Percentiles rank a stretch among this genome's conserved stretches.
phyloP scores from a whole-genome alignment of 306 rosid genomes.

The Styphnolobium japonicum region DNA sequence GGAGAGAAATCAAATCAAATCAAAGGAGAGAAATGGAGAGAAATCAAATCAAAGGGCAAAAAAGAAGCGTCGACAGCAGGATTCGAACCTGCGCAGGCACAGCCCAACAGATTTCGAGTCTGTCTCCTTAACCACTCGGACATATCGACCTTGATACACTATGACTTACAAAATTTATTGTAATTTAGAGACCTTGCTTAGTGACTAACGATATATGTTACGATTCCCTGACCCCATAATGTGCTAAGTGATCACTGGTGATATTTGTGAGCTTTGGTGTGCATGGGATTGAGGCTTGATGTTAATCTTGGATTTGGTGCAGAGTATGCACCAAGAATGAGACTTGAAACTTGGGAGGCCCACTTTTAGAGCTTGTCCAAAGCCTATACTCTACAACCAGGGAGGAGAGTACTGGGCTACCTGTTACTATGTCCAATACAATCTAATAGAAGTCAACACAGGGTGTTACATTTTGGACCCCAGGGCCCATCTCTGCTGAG shows the following conservation, averaged over 20 bases:
- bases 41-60: accelerated
- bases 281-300: neutral
- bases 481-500: neutral
- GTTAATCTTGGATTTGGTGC: neutral
- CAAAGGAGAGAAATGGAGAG: too few species aligned
- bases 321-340: neutral
- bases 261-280: neutral
- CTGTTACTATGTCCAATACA: neutral
- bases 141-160: constrained; percentile 61
- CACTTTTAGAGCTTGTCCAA: neutral
- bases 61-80: constrained; percentile 55
- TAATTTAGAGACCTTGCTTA: too few species aligned
- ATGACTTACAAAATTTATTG: too few species aligned
- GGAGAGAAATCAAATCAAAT: too few species aligned
- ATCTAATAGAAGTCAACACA: neutral
- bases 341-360: neutral
- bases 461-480: neutral
- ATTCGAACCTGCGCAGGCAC: constrained; percentile 78
- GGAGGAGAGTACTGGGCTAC: neutral
- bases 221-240: too few species aligned
- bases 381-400: neutral
- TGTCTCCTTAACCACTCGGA: constrained; percentile 84
- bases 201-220: too few species aligned
- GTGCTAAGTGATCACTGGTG: neutral
- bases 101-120: constrained; percentile 83